These are phyloP conservation scores for Moelleriella libera DNA, from an alignment of 2,329 filamentous ascomycete genomes.

Conservation along the genomic window DNA sequence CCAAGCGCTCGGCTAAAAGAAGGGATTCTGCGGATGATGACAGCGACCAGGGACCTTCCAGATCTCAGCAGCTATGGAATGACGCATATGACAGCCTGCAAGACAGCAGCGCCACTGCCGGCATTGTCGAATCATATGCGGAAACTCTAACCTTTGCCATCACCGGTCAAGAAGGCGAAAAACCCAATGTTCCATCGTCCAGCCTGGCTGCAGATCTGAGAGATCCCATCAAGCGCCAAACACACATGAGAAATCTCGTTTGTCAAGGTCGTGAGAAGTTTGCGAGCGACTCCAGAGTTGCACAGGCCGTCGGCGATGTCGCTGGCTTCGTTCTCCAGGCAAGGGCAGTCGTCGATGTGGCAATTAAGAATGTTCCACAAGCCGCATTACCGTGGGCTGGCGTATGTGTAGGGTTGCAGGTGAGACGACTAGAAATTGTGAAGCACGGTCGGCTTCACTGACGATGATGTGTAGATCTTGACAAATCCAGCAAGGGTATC, in stretches of 20 bases:
- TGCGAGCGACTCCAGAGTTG: slow-evolving; percentile 4
- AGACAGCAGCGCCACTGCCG: slow-evolving; percentile 2
- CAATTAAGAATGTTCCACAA: slow-evolving; percentile 5
- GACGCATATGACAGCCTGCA: slow-evolving; percentile 5
- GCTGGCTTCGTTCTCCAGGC: slow-evolving; percentile 5
- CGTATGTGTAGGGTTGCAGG: slow-evolving; percentile 6
- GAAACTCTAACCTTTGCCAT: slow-evolving; percentile 4
- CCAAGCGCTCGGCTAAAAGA: background rate
- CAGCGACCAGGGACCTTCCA: slow-evolving; percentile 1
- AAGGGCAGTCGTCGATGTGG: slow-evolving; percentile 4
- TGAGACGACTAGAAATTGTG: background rate
- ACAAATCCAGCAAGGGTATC: slow-evolving; percentile 5
- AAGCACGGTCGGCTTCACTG: background rate
- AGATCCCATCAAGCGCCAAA: slow-evolving; percentile 5
- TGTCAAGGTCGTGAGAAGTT: slow-evolving; percentile 5
- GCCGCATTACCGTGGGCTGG: slow-evolving; percentile 6
- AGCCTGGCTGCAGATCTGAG: slow-evolving; percentile 2
- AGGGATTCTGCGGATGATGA: slow-evolving; percentile 1
- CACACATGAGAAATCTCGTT: slow-evolving; percentile 6
- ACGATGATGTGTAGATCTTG: slow-evolving; percentile 2
- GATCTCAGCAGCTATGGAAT: slow-evolving; percentile 5
- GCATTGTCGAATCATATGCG: slow-evolving; percentile 4
- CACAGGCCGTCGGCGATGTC: slow-evolving; percentile 5
- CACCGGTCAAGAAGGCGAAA: slow-evolving; percentile 2
- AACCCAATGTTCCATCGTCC: background rate